Evolutionary conservation across 2,329 filamentous ascomycete species (phyloP), one percentile per base, ranked within the genome.

Genomic region (Cladobotryum mycophilum): DNA sequence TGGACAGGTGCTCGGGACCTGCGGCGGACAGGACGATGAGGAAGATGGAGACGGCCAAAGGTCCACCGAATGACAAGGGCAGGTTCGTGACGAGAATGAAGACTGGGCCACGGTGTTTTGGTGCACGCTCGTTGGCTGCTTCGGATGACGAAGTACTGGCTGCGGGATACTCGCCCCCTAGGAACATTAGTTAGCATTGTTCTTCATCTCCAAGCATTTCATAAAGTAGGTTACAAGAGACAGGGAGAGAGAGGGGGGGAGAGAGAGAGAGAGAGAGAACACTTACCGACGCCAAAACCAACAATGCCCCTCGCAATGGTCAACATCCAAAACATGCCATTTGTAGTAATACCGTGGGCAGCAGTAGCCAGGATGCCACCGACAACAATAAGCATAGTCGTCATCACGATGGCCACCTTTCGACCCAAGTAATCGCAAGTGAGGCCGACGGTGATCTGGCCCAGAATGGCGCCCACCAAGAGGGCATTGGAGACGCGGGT

Each of bases 251-350:
- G n/a, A n/a, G n/a, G n/a, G n/a, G n/a, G n/a, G n/a, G n/a, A n/a
- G n/a, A n/a, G n/a, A n/a, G n/a, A n/a, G n/a, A n/a, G n/a, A n/a
- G n/a, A n/a, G 20, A 20, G 20, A 4, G n/a, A 36, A 18, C 12
- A 48, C 55, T 25, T 47, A 53, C 56, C 63, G 11, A 71, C 67
- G 51, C 75, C 75, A 30, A 78, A 74, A 5, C 75, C 73, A 35
- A 73, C 70, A 34, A 76, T 67, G 5, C 76, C 75, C 40, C 76
- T 68, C 5, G 73, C 68, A 15, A 78, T 61, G 0, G 71, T 75
- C 65, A 78, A 64, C 69, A 77, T 77, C 74, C 74, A 77, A 49
- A 76, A 73, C 72, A 79, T 77, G 51, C 71, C 73, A 15, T 71
- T 53, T 33, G 72, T 68, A 2, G 73, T 76, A 5, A 63, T 56